A percentile compares a stretch with the other conserved stretches of the same genome.
phyloP scores from a whole-genome alignment of 2,329 filamentous ascomycete genomes.

The Fusarium buxicola region DNA sequence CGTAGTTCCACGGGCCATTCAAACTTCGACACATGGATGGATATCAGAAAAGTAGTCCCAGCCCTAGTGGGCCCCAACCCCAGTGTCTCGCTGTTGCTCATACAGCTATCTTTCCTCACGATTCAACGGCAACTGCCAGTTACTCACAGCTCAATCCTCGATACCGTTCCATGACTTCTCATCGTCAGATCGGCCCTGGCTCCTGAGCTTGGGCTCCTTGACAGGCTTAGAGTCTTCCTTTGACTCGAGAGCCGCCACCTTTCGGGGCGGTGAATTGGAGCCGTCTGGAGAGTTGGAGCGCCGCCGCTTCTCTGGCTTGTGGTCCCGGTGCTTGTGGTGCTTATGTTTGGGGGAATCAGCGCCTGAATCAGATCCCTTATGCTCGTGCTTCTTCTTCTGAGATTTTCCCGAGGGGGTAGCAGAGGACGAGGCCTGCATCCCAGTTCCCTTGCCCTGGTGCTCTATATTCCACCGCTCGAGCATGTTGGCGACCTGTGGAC shows the following conservation, averaged over 20 bases:
- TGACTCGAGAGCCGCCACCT: conserved; percentile 44
- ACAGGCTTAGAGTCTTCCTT: conserved; percentile 32
- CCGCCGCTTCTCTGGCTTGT: conserved; percentile 47
- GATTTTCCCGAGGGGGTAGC: conserved; percentile 41
- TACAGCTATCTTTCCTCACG: neutral
- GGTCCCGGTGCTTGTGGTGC: conserved; percentile 23
- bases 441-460: conserved; percentile 43
- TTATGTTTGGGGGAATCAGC: conserved; percentile 27
- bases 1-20: neutral
- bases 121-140: neutral
- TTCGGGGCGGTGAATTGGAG: conserved; percentile 44
- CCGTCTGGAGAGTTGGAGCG: conserved; percentile 45
- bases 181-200: conserved; percentile 49
- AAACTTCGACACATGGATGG: neutral
- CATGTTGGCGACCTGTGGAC: conserved; percentile 72
- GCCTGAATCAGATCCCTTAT: conserved; percentile 3
- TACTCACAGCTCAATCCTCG: conserved; percentile 47
- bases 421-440: conserved; percentile 21
- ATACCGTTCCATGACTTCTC: conserved; percentile 59
- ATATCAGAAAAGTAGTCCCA: conserved; percentile 3
- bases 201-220: conserved; percentile 24
- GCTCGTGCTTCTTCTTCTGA: conserved; percentile 36
- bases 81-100: conserved; percentile 4
- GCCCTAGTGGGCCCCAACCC: neutral
- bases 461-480: conserved; percentile 57